Base-by-base conservation (phyloP, 805 yeast genomes). In the Barnettozyma sp. region DNA sequence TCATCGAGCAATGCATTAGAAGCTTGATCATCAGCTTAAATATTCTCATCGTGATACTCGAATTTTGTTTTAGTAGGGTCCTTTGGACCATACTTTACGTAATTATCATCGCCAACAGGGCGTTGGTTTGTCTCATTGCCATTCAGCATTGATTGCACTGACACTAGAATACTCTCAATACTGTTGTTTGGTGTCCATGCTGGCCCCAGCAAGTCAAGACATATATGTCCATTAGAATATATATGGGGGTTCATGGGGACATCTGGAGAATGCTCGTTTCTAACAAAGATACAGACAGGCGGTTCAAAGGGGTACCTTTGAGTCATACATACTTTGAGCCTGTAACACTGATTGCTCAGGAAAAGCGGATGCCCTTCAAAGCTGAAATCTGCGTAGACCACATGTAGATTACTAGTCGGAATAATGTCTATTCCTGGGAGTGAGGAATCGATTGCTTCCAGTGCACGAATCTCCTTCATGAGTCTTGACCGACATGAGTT, bases 211-310 rank as follows among this genome's bases (percentile, higher is more conserved):
- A 82, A 57, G 48, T 81, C 75, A 15, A 81, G 59, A 50, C 90
- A 81, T n/a, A 81, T 81, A 48, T 82, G 88, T 2, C 88, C 90
- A 48, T 82, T 82, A 22, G 80, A 69, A 49, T 81, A 81, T 3
- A 81, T 65, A 49, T 81, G 90, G 0, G 90, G 90, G 49, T 81
- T 87, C 3, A 78, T 46, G 1, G 90, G 90, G 4, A 81, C 68
- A 21, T 51, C 44, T 6, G 50, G 47, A 9, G 38, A 26, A 12
- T 26, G 38, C 2, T 34, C 33, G 2, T 50, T 40, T 3, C 37
- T 45, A n/a, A 72, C 49, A 49, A 78, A 78, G 40, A 68, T 62
- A 2, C 73, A 80, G 37, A 66, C 68, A 1, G 85, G 85, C 3
- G 76, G 65, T 17, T 62, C 67, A 25, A 77, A 74, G 0, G 85